Conservation (phyloP, 2,329 filamentous ascomycete species). For the Fusarium chuoi region DNA sequence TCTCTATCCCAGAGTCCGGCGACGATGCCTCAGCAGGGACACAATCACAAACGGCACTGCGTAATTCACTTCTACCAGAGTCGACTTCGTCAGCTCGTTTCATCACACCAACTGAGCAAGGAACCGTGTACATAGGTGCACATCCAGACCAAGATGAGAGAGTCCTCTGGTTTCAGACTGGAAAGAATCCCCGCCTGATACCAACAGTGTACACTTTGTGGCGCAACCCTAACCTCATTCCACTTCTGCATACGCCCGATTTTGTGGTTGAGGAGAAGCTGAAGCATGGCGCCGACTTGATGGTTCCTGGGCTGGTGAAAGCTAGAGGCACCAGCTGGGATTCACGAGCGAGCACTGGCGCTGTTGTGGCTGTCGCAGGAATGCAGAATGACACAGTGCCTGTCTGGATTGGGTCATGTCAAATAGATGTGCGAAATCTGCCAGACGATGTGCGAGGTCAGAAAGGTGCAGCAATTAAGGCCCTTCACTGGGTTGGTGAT, state of each 20-base stretch:
- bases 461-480: slow-evolving; percentile 35
- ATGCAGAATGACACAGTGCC: slow-evolving; percentile 35
- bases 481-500: slow-evolving; percentile 37
- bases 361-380: slow-evolving; percentile 39
- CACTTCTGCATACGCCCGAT: slow-evolving; percentile 37
- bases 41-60: slow-evolving; percentile 28
- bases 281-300: slow-evolving; percentile 34
- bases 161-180: slow-evolving; percentile 39
- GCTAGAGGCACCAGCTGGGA: slow-evolving; percentile 28
- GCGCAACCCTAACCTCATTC: slow-evolving; percentile 36
- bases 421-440: slow-evolving; percentile 25
- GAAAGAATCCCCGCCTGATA: slow-evolving; percentile 37
- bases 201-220: slow-evolving; percentile 40
- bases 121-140: slow-evolving; percentile 36
- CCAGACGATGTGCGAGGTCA: slow-evolving; percentile 28
- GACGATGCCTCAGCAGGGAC: slow-evolving; percentile 28
- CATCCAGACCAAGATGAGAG: slow-evolving; percentile 34
- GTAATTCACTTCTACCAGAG: slow-evolving; percentile 38
- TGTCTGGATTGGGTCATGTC: slow-evolving; percentile 35
- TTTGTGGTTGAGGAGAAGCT: slow-evolving; percentile 41
- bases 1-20: slow-evolving; percentile 17
- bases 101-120: slow-evolving; percentile 30
- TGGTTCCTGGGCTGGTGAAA: slow-evolving; percentile 38
- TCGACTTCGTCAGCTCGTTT: slow-evolving; percentile 39
- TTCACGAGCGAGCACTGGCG: slow-evolving; percentile 23